Conservation (phyloP, 176 grass and related monocot genomes). For the Carex parvula region DNA sequence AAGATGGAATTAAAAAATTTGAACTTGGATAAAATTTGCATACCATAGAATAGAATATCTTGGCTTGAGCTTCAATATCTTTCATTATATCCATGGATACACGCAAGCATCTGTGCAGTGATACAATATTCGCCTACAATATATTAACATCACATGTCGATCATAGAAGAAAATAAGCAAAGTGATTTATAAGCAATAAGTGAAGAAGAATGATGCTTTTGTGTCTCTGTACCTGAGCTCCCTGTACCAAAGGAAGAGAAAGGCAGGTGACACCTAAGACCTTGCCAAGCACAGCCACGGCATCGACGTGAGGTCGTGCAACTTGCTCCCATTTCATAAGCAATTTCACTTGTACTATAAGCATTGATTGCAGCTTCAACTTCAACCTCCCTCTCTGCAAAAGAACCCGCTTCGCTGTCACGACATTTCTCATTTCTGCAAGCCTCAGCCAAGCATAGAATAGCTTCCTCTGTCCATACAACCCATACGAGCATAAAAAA, state of each 20-base stretch:
- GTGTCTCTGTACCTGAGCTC: slow-evolving; percentile 40
- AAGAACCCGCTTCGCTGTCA: slow-evolving; percentile 81
- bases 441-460: slow-evolving; percentile 78
- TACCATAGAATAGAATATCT: slow-evolving; percentile 55
- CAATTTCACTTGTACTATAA: slow-evolving; percentile 47
- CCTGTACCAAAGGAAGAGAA: slow-evolving; percentile 50
- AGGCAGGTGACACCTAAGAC: slow-evolving; percentile 53
- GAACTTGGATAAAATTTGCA: neutral
- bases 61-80: slow-evolving; percentile 49
- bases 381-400: slow-evolving; percentile 73
- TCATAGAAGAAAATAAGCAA: neutral
- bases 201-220: neutral
- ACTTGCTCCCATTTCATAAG: slow-evolving; percentile 59
- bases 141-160: neutral
- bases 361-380: slow-evolving; percentile 51
- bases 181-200: neutral
- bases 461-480: slow-evolving; percentile 59
- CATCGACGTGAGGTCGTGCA: slow-evolving; percentile 46
- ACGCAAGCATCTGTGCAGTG: slow-evolving; percentile 38
- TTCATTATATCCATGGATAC: slow-evolving; percentile 41
- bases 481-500: neutral
- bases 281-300: slow-evolving; percentile 40
- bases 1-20: neutral
- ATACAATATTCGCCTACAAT: slow-evolving; percentile 37
- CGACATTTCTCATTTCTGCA: slow-evolving; percentile 65